Evolutionary conservation across 2,329 filamentous ascomycete species (phyloP).

Genomic region (Phialophora tarda): DNA sequence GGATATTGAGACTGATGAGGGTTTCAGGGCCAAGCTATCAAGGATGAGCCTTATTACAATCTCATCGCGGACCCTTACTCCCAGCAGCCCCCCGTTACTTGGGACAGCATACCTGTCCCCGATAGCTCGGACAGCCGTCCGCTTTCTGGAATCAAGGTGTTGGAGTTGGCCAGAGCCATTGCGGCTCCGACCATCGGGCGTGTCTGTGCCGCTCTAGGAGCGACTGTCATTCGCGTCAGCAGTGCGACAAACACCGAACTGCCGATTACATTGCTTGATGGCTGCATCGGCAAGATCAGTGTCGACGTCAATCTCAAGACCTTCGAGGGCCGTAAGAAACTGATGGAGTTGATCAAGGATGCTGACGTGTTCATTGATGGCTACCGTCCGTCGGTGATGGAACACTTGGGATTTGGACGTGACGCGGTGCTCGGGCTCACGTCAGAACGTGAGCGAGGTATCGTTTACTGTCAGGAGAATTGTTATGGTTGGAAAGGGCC

Average conservation of each 20-base stretch:
- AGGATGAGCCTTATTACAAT: conserved; percentile 11
- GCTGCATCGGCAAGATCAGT: conserved; percentile 44
- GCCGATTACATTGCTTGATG: conserved; percentile 1
- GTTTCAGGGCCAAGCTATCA: conserved; percentile 10
- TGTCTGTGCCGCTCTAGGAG: conserved; percentile 52
- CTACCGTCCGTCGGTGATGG: conserved; percentile 55
- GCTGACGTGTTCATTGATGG: conserved; percentile 62
- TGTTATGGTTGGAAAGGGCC: conserved; percentile 57
- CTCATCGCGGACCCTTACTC: neutral
- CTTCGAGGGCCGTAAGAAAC: conserved; percentile 40
- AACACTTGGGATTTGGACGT: conserved; percentile 64
- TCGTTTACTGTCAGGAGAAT: conserved; percentile 58
- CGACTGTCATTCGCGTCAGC: conserved; percentile 55
- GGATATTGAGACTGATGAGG: neutral
- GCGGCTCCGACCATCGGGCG: conserved; percentile 51
- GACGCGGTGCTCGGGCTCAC: conserved; percentile 50
- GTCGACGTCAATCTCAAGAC: conserved; percentile 55
- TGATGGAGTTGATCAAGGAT: conserved; percentile 52
- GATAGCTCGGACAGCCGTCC: conserved; percentile 37
- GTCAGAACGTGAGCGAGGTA: conserved; percentile 48
- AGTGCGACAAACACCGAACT: conserved; percentile 33
- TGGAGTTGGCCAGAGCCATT: conserved; percentile 56
- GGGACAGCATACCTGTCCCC: neutral
- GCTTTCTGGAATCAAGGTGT: conserved; percentile 55
- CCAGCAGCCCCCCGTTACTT: neutral